These are phyloP conservation scores for Aspergillus ibericus DNA, from an alignment of 2,329 filamentous ascomycete genomes.

Conservation along the genomic window DNA sequence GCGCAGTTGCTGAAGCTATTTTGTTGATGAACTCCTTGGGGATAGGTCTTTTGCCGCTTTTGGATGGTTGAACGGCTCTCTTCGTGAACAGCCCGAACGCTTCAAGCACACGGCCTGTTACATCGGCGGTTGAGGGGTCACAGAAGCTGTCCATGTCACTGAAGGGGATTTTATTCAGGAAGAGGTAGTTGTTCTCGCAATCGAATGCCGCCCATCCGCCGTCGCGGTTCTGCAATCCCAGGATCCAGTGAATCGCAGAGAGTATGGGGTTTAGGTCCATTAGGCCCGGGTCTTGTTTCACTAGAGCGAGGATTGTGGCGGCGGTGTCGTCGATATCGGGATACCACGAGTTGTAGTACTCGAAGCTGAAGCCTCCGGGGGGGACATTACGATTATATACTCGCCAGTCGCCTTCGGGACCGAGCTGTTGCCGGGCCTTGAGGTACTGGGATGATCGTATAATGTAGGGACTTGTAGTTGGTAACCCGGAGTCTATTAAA, in stretches of 20 bases:
- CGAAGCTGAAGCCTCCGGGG: conserved; percentile 33
- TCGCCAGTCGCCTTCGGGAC: conserved; percentile 31
- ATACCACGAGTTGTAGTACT: conserved; percentile 35
- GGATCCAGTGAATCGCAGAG: conserved; percentile 26
- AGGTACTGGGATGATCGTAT: conserved; percentile 2
- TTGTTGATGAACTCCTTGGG: not conserved
- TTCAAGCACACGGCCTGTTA: conserved; percentile 35
- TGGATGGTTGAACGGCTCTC: too few relatives aligned
- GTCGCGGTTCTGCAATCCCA: conserved; percentile 38
- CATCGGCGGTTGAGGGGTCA: conserved; percentile 34
- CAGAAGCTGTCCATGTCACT: conserved; percentile 37
- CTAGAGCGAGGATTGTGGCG: conserved; percentile 27
- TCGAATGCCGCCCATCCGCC: conserved; percentile 42
- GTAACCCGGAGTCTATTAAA: conserved; percentile 22
- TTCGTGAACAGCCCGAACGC: conserved; percentile 25
- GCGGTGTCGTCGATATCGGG: conserved; percentile 38
- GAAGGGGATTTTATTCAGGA: conserved; percentile 39
- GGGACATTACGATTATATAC: conserved; percentile 19
- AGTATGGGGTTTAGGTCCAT: not conserved
- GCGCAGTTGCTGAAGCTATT: not conserved
- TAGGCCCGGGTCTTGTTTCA: conserved; percentile 24
- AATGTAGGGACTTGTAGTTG: not conserved
- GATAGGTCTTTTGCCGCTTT: not conserved
- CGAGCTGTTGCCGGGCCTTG: conserved; percentile 24
- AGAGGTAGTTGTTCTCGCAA: conserved; percentile 32